Evolutionary conservation across 2,329 filamentous ascomycete genomes (phyloP).

Genomic region (Fusarium odoratissimum): DNA sequence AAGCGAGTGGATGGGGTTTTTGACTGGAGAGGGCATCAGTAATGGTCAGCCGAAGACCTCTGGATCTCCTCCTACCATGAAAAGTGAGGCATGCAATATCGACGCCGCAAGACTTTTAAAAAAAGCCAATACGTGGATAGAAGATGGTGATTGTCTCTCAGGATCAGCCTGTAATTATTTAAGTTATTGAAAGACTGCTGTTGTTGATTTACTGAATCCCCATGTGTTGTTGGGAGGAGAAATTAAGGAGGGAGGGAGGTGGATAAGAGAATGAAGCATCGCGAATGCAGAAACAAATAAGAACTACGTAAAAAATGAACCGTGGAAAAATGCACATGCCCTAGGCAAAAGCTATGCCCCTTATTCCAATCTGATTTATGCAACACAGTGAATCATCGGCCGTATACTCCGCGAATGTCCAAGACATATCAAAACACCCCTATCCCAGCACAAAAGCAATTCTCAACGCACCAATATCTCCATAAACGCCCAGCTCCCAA

Average conservation of each 20-base stretch:
- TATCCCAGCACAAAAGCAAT: neutral
- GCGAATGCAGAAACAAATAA: too few species aligned
- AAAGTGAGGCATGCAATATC: accelerated
- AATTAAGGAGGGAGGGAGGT: neutral
- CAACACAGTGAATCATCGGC: neutral
- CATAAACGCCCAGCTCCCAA: neutral
- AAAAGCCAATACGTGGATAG: accelerated
- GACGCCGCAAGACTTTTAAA: neutral
- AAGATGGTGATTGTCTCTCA: accelerated
- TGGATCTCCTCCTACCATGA: neutral
- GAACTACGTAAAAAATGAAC: neutral
- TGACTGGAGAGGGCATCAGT: neutral
- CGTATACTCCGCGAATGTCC: neutral
- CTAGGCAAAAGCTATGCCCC: neutral
- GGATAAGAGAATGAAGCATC: neutral
- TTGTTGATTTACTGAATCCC: accelerated
- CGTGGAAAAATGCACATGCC: accelerated
- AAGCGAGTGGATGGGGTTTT: too few species aligned
- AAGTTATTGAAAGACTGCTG: too few species aligned
- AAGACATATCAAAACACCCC: neutral
- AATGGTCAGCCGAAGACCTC: neutral
- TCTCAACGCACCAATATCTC: accelerated
- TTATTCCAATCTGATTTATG: neutral
- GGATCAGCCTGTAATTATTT: too few species aligned
- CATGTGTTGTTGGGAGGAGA: neutral